Percentiles rank a stretch among this genome's conserved stretches.
Conservation (phyloP, 345 rosid genomes). For the Euclidium syriacum region DNA sequence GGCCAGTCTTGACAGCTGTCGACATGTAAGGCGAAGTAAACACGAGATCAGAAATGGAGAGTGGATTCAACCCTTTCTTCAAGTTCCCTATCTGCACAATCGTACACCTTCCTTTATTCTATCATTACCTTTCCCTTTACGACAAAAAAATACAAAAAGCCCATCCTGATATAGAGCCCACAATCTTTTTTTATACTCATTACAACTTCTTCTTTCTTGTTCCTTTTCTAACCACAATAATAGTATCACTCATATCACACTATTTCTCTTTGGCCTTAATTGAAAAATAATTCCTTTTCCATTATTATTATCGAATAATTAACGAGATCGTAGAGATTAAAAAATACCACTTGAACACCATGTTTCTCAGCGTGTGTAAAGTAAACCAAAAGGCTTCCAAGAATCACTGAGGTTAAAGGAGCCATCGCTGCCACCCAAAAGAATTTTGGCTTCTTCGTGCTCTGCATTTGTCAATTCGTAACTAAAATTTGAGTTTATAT, state of each 20-base stretch:
- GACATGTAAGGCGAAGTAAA: slow-evolving; percentile 62
- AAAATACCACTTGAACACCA: slow-evolving; percentile 84
- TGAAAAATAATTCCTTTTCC: neutral
- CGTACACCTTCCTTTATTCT: slow-evolving; percentile 6
- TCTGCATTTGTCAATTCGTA: slow-evolving; percentile 35
- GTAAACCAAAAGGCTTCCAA: slow-evolving; percentile 84
- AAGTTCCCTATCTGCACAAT: slow-evolving; percentile 65
- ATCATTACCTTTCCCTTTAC: neutral
- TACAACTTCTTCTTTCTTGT: slow-evolving; percentile 18
- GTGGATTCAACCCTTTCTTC: slow-evolving; percentile 86
- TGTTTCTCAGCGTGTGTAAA: slow-evolving; percentile 87
- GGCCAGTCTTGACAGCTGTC: slow-evolving; percentile 66
- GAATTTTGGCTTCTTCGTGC: slow-evolving; percentile 62
- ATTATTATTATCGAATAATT: neutral
- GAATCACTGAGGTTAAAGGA: slow-evolving; percentile 74
- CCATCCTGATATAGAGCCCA: slow-evolving; percentile 18
- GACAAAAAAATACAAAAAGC: neutral
- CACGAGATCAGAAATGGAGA: slow-evolving; percentile 52
- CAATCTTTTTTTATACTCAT: neutral
- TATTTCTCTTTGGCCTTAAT: neutral
- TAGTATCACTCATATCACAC: neutral
- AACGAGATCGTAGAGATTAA: no score
- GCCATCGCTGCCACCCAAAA: slow-evolving; percentile 95
- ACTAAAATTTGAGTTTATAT: no score
- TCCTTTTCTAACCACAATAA: slow-evolving; percentile 16